Evolutionary conservation across 208 protist species (phyloP).

Genomic region (Sergeia podlipaevii): DNA sequence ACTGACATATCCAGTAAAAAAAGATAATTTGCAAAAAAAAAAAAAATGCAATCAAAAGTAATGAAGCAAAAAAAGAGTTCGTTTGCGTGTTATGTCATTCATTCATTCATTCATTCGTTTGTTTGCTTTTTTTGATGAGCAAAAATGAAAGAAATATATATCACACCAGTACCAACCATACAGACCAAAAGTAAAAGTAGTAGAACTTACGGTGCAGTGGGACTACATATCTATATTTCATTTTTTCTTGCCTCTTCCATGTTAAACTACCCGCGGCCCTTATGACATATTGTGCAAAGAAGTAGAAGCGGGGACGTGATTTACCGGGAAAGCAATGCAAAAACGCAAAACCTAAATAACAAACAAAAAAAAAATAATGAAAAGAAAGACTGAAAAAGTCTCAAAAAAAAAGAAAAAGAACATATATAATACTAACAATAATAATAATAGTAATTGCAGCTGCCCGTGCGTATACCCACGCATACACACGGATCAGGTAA

Average conservation of each 20-base stretch:
- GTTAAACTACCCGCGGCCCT: too few species aligned
- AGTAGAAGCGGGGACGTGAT: too few species aligned
- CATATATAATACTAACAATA: not conserved
- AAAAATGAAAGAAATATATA: not conserved
- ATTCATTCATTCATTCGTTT: not conserved
- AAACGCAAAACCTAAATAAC: not conserved
- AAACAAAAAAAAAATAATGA: not conserved
- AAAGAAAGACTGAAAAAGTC: not conserved
- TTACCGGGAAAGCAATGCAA: too few species aligned
- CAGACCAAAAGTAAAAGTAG: too few species aligned
- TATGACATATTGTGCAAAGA: too few species aligned
- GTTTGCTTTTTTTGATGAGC: not conserved
- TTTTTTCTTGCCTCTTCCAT: too few species aligned
- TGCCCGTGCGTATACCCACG: not conserved
- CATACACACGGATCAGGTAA: not conserved
- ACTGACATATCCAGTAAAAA: too few species aligned
- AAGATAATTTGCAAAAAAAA: conserved; percentile 1
- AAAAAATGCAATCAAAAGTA: conserved; percentile 8
- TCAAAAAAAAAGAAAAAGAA: not conserved
- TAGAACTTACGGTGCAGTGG: too few species aligned
- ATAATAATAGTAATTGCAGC: too few species aligned
- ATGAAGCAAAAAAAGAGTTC: too few species aligned
- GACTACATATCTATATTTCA: too few species aligned
- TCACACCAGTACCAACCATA: too few species aligned
- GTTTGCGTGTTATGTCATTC: not conserved